phyloP scores from a whole-genome alignment of 192 early-diverging fungal species.

The Mortierella claussenii region DNA sequence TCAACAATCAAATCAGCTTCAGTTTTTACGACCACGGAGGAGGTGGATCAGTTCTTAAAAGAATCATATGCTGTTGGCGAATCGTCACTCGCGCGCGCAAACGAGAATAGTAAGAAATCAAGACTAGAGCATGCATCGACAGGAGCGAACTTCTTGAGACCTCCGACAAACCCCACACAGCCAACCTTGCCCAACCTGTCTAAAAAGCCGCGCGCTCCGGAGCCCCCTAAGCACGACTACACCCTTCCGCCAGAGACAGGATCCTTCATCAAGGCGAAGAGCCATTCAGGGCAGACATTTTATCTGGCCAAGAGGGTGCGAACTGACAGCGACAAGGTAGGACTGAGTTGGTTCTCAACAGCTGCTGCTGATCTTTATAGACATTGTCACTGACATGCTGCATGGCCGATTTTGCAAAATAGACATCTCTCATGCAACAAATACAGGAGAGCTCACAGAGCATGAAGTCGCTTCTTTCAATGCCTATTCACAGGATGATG shows the following conservation, averaged over 20 bases:
- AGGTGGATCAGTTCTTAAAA: slow-evolving; percentile 19
- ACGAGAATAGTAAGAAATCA: slow-evolving; percentile 26
- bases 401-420: too few relatives aligned
- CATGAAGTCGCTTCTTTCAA: slow-evolving; percentile 19
- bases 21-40: neutral
- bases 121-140: slow-evolving; percentile 6
- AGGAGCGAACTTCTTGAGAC: neutral
- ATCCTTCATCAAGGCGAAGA: slow-evolving; percentile 52
- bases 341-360: too few relatives aligned
- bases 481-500: slow-evolving; percentile 49
- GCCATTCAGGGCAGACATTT: slow-evolving; percentile 47
- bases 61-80: slow-evolving; percentile 3
- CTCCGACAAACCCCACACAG: neutral
- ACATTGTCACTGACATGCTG: too few relatives aligned
- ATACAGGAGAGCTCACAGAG: slow-evolving; percentile 2
- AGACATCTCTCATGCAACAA: slow-evolving; percentile 11
- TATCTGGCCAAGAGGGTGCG: slow-evolving; percentile 57
- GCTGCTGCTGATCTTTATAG: too few relatives aligned
- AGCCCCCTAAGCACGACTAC: slow-evolving; percentile 42
- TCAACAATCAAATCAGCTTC: neutral
- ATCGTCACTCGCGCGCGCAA: neutral
- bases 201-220: neutral
- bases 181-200: neutral
- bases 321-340: slow-evolving; percentile 17
- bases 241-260: slow-evolving; percentile 55